Evolutionary conservation across 2,329 filamentous ascomycete species (phyloP).

Genomic region (Diaporthe ilicicola): DNA sequence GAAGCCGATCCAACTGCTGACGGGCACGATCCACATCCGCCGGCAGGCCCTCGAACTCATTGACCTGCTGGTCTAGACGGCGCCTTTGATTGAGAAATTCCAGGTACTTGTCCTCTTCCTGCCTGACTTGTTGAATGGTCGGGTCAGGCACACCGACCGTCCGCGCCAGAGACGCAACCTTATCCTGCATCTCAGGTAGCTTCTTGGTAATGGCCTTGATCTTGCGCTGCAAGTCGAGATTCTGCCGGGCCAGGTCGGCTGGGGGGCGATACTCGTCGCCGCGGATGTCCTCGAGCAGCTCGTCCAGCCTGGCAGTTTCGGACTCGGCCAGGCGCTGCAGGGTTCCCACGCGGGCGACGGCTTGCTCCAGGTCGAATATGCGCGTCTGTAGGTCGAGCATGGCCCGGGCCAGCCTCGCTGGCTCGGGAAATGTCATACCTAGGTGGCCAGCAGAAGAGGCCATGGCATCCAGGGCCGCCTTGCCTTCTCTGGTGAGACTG

Average conservation of each 20-base stretch:
- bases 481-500: constrained; percentile 63
- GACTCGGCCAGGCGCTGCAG: constrained; percentile 64
- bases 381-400: constrained; percentile 66
- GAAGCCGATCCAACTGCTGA: constrained; percentile 73
- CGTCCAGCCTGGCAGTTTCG: constrained; percentile 54
- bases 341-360: constrained; percentile 60
- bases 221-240: constrained; percentile 76
- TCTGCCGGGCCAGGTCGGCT: constrained; percentile 70
- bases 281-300: constrained; percentile 53
- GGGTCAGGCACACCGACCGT: constrained; percentile 48
- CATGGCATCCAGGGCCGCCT: constrained; percentile 64
- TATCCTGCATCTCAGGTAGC: constrained; percentile 72
- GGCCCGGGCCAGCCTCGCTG: constrained; percentile 57
- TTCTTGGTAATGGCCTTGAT: constrained; percentile 73
- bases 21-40: constrained; percentile 75
- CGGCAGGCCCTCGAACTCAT: constrained; percentile 75
- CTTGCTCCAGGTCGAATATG: constrained; percentile 63
- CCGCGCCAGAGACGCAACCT: constrained; percentile 52
- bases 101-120: constrained; percentile 66
- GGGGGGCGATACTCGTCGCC: constrained; percentile 61
- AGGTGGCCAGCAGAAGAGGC: constrained; percentile 60
- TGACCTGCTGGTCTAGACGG: constrained; percentile 68
- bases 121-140: constrained; percentile 64
- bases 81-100: constrained; percentile 65
- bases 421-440: constrained; percentile 57